Base-by-base conservation (phyloP, 2,329 filamentous ascomycete species). In the Stylonectria norvegica region DNA sequence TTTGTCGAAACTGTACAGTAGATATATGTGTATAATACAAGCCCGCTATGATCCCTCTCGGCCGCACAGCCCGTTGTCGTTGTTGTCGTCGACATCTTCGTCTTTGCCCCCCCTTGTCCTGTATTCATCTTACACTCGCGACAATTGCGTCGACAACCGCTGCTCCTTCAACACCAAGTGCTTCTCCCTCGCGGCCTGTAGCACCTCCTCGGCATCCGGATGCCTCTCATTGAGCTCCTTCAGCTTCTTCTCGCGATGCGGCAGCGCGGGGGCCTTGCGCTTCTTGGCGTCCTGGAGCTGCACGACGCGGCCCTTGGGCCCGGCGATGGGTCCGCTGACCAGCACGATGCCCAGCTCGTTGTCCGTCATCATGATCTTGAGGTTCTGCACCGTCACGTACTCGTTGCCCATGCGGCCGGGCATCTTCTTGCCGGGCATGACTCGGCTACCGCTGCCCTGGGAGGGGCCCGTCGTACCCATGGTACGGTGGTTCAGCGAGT, bases 401-500 rank as follows among this genome's bases (percentile, higher is more conserved):
- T 95, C 79, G 51, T 85, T 86, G 49, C 93, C 93, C 93, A 98
- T 97, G 44, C 88, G 81, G 40, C 93, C 93, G 4, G 93, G 81
- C 93, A 98, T 98, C 71, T 89, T 93, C 80, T 98, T 98, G 45
- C 93, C 93, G 0, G 93, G 93, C 61, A 89, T 72, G 17, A 98
- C 91, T 68, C 93, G 81, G 48, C 88, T 94, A 69, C 93, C 93
- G 62, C 86, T 83, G 50, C 93, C 93, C 68, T 98, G 93, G 55
- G 85, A 86, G 45, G 86, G 88, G 63, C 93, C 93, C 6, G 85
- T 78, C 22, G 89, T 91, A 74, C 93, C 93, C 70, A 96, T 87
- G 19, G 86, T 86, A 60, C 93, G 80, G 75, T 98, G 93, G 60
- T 88, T 89, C 70, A 89, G 82, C 61, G 90, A 96, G 70, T 94